Conservation (phyloP, 1,284 basidiomycete species). For the Takashimella koratensis region DNA sequence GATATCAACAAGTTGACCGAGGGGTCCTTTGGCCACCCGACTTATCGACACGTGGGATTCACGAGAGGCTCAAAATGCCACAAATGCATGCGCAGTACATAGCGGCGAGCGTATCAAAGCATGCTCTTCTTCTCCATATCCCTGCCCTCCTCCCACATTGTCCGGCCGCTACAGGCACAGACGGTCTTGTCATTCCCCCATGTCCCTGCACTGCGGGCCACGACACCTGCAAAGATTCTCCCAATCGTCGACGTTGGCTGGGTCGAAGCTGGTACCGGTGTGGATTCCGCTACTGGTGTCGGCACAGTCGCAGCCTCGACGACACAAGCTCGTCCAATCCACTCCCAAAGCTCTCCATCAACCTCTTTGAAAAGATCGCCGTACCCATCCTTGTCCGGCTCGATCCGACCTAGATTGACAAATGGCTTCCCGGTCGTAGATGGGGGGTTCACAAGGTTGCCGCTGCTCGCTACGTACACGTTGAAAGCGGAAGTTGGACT, state of each 20-base stretch:
- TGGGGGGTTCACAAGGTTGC: constrained; percentile 47
- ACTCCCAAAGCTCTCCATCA: constrained; percentile 48
- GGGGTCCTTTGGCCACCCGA: too few species aligned
- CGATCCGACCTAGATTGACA: constrained; percentile 35
- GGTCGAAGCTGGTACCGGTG: background rate
- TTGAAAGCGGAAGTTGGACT: constrained; percentile 21
- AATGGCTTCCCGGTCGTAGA: constrained; percentile 40
- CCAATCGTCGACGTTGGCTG: constrained; percentile 16
- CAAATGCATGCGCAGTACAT: too few species aligned
- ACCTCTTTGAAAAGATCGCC: constrained; percentile 50
- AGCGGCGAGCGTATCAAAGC: too few species aligned
- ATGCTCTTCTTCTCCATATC: constrained; percentile 44
- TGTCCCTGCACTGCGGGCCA: constrained; percentile 47
- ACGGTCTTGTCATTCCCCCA: constrained; percentile 52
- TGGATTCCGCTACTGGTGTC: background rate
- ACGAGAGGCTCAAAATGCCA: too few species aligned
- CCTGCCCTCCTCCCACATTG: constrained; percentile 51
- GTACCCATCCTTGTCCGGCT: constrained; percentile 47
- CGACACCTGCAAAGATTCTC: constrained; percentile 48
- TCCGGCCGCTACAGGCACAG: constrained; percentile 49
- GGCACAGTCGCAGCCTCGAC: constrained; percentile 25
- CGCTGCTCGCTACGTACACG: constrained; percentile 47
- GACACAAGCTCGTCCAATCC: constrained; percentile 49
- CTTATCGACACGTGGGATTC: too few species aligned
- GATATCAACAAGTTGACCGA: too few species aligned